These are phyloP conservation scores for Oryza meridionalis DNA, from an alignment of 176 grass and related monocot genomes.

Conservation along the genomic window DNA sequence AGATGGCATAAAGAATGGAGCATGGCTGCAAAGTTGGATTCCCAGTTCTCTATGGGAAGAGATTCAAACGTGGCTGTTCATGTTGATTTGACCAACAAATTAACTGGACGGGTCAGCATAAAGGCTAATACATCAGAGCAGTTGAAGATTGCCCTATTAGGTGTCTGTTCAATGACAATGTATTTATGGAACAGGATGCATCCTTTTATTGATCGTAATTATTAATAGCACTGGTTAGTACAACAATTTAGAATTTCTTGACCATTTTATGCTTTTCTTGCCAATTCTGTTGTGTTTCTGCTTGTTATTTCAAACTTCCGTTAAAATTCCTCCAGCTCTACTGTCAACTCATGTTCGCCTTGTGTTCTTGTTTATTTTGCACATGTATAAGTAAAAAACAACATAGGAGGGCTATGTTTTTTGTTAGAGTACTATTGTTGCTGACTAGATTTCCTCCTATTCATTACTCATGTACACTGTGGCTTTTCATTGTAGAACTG, in stretches of 20 bases:
- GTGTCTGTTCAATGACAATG: constrained; percentile 62
- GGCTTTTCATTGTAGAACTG: neutral
- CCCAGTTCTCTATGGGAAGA: constrained; percentile 67
- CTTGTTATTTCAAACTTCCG: constrained; percentile 12
- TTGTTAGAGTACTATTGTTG: neutral
- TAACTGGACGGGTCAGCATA: constrained; percentile 70
- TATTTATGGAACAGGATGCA: constrained; percentile 63
- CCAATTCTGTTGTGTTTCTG: constrained; percentile 28
- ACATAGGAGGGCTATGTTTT: constrained; percentile 15
- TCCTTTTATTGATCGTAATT: constrained; percentile 23
- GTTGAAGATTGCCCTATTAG: constrained; percentile 69
- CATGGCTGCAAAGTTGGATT: constrained; percentile 67
- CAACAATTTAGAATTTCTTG: constrained; percentile 34
- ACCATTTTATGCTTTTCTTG: constrained; percentile 18
- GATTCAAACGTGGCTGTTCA: constrained; percentile 60
- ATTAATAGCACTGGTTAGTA: constrained; percentile 45
- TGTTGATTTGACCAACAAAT: constrained; percentile 76
- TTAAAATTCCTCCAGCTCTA: constrained; percentile 14
- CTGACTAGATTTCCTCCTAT: neutral
- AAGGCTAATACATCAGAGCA: constrained; percentile 74
- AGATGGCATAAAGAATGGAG: constrained; percentile 66
- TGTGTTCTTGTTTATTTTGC: constrained; percentile 7
- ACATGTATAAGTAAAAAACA: constrained; percentile 14
- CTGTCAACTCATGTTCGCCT: neutral
- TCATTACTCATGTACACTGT: constrained; percentile 11